Percentiles rank a stretch among this genome's conserved stretches.
These are phyloP conservation scores for Fusarium veterinarium DNA, from an alignment of 2,329 filamentous ascomycete genomes.

Conservation along the genomic window DNA sequence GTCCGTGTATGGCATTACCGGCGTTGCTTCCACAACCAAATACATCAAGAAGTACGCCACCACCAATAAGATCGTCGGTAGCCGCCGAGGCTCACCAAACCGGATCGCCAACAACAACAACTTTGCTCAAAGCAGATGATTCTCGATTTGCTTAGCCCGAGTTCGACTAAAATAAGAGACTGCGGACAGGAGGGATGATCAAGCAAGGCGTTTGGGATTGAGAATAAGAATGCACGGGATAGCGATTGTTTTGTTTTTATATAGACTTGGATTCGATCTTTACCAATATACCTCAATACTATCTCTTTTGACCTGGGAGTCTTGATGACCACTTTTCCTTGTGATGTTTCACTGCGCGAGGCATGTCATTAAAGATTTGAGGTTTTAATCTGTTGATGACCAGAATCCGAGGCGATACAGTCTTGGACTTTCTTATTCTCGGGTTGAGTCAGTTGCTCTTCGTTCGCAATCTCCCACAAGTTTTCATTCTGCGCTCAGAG, in stretches of 20 bases:
- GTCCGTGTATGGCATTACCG: conserved; percentile 54
- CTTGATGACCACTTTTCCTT: not conserved
- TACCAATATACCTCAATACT: not conserved
- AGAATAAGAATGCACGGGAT: not conserved
- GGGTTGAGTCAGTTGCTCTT: not conserved
- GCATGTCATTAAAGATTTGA: not conserved
- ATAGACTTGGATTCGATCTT: conserved; percentile 12
- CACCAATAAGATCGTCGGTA: conserved; percentile 53
- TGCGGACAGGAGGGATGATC: not conserved
- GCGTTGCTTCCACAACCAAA: conserved; percentile 50
- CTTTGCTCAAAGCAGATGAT: conserved; percentile 24
- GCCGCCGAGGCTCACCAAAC: conserved; percentile 56
- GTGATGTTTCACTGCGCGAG: not conserved
- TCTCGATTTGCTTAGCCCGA: not conserved
- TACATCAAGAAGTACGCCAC: conserved; percentile 56
- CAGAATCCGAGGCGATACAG: not conserved
- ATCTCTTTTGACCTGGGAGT: not conserved
- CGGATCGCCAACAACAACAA: conserved; percentile 62
- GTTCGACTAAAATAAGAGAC: not conserved
- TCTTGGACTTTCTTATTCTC: not conserved
- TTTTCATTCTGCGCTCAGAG: not conserved
- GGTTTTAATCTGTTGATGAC: not conserved
- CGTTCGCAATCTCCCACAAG: not conserved
- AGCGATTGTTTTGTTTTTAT: conserved; percentile 1
- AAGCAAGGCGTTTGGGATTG: conserved; percentile 20